Evolutionary conservation across 306 rosid genomes (phyloP), one percentile per base, ranked within the genome.

Genomic region (Quercus wislizeni): DNA sequence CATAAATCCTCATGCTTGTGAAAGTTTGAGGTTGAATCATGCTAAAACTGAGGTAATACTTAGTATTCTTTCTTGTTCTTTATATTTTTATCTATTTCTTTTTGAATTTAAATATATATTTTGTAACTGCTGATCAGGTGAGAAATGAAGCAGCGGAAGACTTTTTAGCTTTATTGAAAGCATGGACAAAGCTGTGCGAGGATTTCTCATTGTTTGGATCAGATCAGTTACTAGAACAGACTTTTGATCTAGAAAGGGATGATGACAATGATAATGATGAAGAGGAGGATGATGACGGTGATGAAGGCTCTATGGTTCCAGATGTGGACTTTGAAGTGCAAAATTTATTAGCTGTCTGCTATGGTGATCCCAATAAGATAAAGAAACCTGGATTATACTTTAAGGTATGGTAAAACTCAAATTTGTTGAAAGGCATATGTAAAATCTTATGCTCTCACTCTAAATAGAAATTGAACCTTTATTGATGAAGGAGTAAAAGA

Each of bases 291-390:
- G 71, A 41, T 38, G 1, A 5, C 3, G 33, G 59, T 2, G 30
- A 55, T 6, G 73, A 80, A 52, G 70, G 31, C 13, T 7, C 73
- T 1, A 79, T 31, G 65, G 52, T 41, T 49, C 30, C 74, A 49
- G 74, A 85, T n/a, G 84, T 81, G 54, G 87, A 81, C 3, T 87
- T 83, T n/a, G 90, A 87, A 70, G 90, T 87, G 19, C 84, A 81
- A 61, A 84, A 21, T 63, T 69, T 87, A 7, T 78, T 87, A 15
- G 80, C 85, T 41, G 31, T 87, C 31, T 83, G 90, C 71, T 76
- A 83, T 46, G 86, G 90, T 8, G 86, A 87, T 55, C 87, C 86
- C 65, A 87, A 87, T 21, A 2, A 20, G 1, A 63, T 55, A 4
- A 62, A 84, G 19, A 76, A 87, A 73, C 46, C 80, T 5, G 87